phyloP scores from a whole-genome alignment of 139 green algal genomes.

The Desmodesmus armatus region DNA sequence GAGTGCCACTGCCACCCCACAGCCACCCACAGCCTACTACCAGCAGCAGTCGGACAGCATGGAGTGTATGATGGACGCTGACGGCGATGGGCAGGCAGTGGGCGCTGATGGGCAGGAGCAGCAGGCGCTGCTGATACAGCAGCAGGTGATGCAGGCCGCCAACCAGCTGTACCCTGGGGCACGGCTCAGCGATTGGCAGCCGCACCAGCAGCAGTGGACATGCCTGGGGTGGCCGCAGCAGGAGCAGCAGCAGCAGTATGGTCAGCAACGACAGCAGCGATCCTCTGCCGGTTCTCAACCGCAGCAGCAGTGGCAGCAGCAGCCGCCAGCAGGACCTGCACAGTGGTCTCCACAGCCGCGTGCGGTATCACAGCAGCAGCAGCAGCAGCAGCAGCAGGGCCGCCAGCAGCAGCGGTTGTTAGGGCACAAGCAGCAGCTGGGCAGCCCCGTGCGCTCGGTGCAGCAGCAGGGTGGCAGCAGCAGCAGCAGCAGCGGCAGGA shows the following conservation, averaged over 20 bases:
- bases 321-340: conserved; percentile 19
- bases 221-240: background rate
- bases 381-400: background rate
- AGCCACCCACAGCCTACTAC: too few relatives aligned
- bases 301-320: conserved; percentile 7
- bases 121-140: background rate
- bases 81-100: too few relatives aligned
- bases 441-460: background rate
- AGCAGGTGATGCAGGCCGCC: background rate
- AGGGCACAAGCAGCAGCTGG: background rate
- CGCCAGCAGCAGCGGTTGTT: background rate
- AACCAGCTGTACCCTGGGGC: background rate
- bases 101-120: too few relatives aligned
- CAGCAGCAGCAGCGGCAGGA: background rate
- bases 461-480: conserved; percentile 7
- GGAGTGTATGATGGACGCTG: too few relatives aligned
- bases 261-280: background rate
- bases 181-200: background rate
- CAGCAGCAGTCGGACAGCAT: too few relatives aligned
- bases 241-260: background rate
- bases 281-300: background rate
- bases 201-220: background rate
- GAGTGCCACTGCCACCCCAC: too few relatives aligned
- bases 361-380: background rate
- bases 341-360: background rate